A percentile compares a stretch with the other conserved stretches of the same genome.
Evolutionary conservation across 2,329 filamentous ascomycete genomes (phyloP).

Genomic region (Alternaria sp.): DNA sequence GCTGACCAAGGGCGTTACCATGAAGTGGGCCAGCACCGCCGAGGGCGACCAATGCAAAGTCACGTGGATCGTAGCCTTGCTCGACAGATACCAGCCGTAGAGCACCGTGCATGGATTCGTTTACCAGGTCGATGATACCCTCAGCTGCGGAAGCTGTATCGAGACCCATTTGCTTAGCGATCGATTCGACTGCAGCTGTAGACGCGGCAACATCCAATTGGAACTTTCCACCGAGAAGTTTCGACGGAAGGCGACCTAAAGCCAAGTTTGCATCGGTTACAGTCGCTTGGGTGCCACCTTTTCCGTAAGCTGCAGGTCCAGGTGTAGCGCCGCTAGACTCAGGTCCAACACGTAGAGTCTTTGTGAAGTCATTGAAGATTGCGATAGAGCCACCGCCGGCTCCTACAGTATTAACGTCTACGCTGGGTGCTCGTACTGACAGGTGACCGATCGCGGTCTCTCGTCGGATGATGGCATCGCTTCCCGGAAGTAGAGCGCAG

Average conservation of each 20-base stretch:
- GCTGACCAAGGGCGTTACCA: conserved; percentile 57
- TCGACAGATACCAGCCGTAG: conserved; percentile 59
- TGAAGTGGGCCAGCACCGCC: conserved; percentile 60
- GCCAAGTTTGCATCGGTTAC: conserved; percentile 59
- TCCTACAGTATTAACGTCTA: conserved; percentile 58
- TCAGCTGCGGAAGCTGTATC: conserved; percentile 53
- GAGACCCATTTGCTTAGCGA: conserved; percentile 57
- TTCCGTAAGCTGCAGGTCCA: conserved; percentile 58
- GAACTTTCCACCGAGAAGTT: conserved; percentile 56
- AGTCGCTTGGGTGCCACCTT: conserved; percentile 54
- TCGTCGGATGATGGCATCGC: conserved; percentile 53
- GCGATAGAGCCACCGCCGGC: conserved; percentile 59
- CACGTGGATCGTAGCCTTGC: conserved; percentile 58
- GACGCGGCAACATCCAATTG: conserved; percentile 53
- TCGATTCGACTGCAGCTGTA: conserved; percentile 49
- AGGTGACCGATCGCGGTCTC: conserved; percentile 55
- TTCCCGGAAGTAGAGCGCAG: conserved; percentile 54
- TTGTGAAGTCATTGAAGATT: conserved; percentile 55
- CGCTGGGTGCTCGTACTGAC: conserved; percentile 55
- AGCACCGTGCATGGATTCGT: conserved; percentile 60
- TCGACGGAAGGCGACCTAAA: conserved; percentile 56
- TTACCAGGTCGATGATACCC: conserved; percentile 57
- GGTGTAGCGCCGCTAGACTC: conserved; percentile 58
- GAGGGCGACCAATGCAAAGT: conserved; percentile 60
- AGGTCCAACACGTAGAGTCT: conserved; percentile 58